Percentiles rank a stretch among this genome's conserved stretches.
Conservation (phyloP, 768 basidiomycete genomes). For the Postia placenta region DNA sequence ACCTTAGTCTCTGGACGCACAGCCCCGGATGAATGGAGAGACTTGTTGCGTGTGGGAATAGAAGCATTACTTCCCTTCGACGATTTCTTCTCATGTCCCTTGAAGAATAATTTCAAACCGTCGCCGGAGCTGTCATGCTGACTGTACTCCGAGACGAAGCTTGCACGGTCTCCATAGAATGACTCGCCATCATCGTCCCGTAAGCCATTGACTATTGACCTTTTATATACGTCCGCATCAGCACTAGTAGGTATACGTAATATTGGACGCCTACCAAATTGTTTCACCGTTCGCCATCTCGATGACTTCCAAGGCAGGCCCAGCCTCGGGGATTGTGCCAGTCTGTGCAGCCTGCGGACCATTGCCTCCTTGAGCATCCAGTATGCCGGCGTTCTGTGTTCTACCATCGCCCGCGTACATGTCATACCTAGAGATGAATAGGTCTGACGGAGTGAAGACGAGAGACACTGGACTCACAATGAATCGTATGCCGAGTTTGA, state of each 20-base stretch:
- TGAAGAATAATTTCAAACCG: slow-evolving; percentile 67
- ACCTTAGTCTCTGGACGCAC: slow-evolving; percentile 83
- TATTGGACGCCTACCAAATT: slow-evolving; percentile 57
- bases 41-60: slow-evolving; percentile 55
- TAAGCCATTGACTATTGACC: slow-evolving; percentile 81
- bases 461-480: slow-evolving; percentile 45
- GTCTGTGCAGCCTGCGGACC: slow-evolving; percentile 17
- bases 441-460: slow-evolving; percentile 32
- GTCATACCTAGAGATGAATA: no score
- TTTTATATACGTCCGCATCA: slow-evolving; percentile 25
- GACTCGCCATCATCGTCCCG: slow-evolving; percentile 74
- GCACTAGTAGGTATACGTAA: not conserved
- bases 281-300: slow-evolving; percentile 86
- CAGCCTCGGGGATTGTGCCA: slow-evolving; percentile 25
- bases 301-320: slow-evolving; percentile 70
- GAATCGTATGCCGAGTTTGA: slow-evolving; percentile 72
- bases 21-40: slow-evolving; percentile 32
- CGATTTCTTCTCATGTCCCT: slow-evolving; percentile 61
- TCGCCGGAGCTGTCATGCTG: slow-evolving; percentile 43
- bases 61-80: slow-evolving; percentile 62
- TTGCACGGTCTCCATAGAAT: slow-evolving; percentile 57
- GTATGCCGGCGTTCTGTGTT: slow-evolving; percentile 27
- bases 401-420: slow-evolving; percentile 66
- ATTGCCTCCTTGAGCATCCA: slow-evolving; percentile 26
- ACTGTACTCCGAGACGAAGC: slow-evolving; percentile 74